Evolutionary conservation across 495 filamentous ascomycete genomes (phyloP).

Genomic region (Alectoria sarmentosa): DNA sequence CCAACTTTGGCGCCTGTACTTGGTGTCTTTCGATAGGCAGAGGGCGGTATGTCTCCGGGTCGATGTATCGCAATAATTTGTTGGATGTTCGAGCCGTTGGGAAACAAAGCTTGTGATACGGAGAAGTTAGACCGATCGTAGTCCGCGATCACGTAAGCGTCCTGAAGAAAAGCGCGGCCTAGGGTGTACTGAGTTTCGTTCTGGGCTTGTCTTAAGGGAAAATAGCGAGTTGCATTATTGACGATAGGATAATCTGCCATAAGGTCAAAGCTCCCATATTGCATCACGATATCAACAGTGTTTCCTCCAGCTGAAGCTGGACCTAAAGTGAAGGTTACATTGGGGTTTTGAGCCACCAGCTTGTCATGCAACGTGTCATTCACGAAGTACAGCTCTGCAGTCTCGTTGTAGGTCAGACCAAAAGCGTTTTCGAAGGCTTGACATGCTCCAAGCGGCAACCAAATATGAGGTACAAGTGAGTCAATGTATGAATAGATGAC

Average conservation of each 20-base stretch:
- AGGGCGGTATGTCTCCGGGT: too few relatives aligned
- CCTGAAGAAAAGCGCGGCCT: conserved; percentile 49
- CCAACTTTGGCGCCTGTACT: neutral
- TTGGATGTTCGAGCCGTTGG: conserved; percentile 5
- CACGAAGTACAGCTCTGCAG: conserved; percentile 42
- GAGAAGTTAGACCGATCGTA: conserved; percentile 23
- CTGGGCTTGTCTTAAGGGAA: conserved; percentile 42
- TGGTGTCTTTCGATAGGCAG: neutral
- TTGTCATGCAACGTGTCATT: conserved; percentile 38
- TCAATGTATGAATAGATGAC: conserved; percentile 39
- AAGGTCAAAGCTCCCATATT: conserved; percentile 46
- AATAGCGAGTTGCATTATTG: conserved; percentile 36
- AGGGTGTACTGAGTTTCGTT: conserved; percentile 46
- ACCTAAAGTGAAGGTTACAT: conserved; percentile 43
- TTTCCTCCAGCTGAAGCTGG: conserved; percentile 31
- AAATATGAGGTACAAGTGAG: conserved; percentile 47
- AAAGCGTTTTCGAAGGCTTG: conserved; percentile 46
- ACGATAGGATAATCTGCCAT: conserved; percentile 35
- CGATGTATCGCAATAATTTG: conserved; percentile 8
- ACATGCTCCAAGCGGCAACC: conserved; percentile 45
- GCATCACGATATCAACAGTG: conserved; percentile 40
- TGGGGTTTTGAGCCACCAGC: conserved; percentile 39
- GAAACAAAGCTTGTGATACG: conserved; percentile 20
- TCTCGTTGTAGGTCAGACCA: conserved; percentile 39
- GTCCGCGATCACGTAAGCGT: conserved; percentile 32